Base-by-base conservation (phyloP, 75 land plant species). In the Pinus albicaulis region DNA sequence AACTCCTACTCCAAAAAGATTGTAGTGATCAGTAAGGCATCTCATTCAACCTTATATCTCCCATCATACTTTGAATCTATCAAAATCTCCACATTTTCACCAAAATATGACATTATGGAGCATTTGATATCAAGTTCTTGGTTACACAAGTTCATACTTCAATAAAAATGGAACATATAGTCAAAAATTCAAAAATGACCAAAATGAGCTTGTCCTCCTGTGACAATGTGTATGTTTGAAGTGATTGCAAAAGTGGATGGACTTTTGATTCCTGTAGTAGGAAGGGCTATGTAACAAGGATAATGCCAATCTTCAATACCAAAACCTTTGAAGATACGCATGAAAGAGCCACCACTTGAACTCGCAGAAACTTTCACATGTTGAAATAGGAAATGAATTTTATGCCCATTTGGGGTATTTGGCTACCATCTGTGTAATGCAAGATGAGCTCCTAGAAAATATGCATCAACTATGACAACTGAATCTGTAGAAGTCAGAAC, bases 381-480 rank as follows among this genome's bases (percentile, higher is more conserved):
- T 55, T 92, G 94, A 87, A 95, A 98, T 7, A 85, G 84, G 64
- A 98, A 98, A 56, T 98, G 98, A 38, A 80, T 76, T 23, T 98
- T 98, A 55, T 89, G 89, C 55, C 96, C 96, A 83, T 95, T 96
- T 36, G 99, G 99, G 24, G 96, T 95, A 76, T 95, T 96, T 68
- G 99, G 95, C 74, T 98, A 96, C 99, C 99, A 98, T 74, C 83
- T 93, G 80, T 98, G 99, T 59, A 84, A 78, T 60, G 94, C 98
- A 36, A 98, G 79, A 83, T 82, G 86, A 56, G 91, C 91, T 12
- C 93, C 84, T 38, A 98, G 99, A 53, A 89, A 90, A 79, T 87
- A 82, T 62, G 76, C 75, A 76, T 91, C 92, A 16, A 90, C 88
- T 72, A 88, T 85, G 48, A 93, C 77, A 58, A 98, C 76, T 74